Evolutionary conservation across 2,329 filamentous ascomycete genomes (phyloP).

Genomic region (Leptographium wingfieldii): DNA sequence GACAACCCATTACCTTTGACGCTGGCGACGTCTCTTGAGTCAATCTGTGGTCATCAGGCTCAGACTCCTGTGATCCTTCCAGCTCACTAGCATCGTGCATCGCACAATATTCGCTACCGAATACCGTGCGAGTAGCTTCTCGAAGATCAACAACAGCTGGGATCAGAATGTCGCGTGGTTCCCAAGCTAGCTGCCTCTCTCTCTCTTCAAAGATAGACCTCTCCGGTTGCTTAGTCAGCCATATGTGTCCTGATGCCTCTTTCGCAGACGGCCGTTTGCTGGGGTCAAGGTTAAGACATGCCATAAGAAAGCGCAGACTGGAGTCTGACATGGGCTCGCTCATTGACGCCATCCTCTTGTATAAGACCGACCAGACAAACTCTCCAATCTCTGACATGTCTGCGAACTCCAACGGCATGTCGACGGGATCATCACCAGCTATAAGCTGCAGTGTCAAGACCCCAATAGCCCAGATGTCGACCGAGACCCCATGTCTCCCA

Average conservation of each 20-base stretch:
- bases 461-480: slow-evolving; percentile 42
- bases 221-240: slow-evolving; percentile 7
- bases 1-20: neutral
- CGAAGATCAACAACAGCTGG: slow-evolving; percentile 8
- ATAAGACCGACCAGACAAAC: slow-evolving; percentile 5
- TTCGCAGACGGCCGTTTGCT: slow-evolving; percentile 5
- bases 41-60: neutral
- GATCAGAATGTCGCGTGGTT: slow-evolving; percentile 9
- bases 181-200: slow-evolving; percentile 6
- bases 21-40: neutral
- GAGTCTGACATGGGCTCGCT: slow-evolving; percentile 5
- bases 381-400: slow-evolving; percentile 5
- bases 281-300: slow-evolving; percentile 8
- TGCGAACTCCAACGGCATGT: slow-evolving; percentile 12
- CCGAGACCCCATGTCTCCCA: slow-evolving; percentile 21
- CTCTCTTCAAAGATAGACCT: slow-evolving; percentile 4
- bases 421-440: slow-evolving; percentile 11
- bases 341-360: neutral
- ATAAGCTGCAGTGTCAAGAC: slow-evolving; percentile 27
- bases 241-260: slow-evolving; percentile 4
- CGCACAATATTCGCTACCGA: neutral
- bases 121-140: neutral
- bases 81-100: neutral
- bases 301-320: slow-evolving; percentile 9
- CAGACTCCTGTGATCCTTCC: neutral